These are phyloP conservation scores for Ustilago loliicola DNA, from an alignment of 1,284 basidiomycete species.

Conservation along the genomic window DNA sequence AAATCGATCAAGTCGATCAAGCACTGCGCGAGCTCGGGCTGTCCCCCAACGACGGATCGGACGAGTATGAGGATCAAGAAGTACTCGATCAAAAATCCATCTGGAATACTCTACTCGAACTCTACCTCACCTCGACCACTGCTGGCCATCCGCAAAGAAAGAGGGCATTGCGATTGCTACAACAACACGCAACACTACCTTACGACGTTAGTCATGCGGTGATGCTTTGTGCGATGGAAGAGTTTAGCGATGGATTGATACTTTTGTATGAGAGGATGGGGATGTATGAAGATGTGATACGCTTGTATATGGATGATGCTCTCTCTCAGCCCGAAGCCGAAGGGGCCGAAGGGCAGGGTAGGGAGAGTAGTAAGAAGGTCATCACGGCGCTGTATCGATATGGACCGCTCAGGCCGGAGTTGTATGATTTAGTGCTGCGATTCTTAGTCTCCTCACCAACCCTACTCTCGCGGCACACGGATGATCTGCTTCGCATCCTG, in stretches of 20 bases:
- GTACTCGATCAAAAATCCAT: slow-evolving; percentile 83
- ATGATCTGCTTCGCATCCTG: slow-evolving; percentile 78
- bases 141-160: slow-evolving; percentile 19
- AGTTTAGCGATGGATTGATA: slow-evolving; percentile 86
- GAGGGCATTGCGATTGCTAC: slow-evolving; percentile 56
- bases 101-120: slow-evolving; percentile 95
- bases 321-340: slow-evolving; percentile 33
- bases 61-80: slow-evolving; percentile 75
- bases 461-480: slow-evolving; percentile 78
- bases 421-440: slow-evolving; percentile 90
- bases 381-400: slow-evolving; percentile 81
- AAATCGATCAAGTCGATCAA: slow-evolving; percentile 27
- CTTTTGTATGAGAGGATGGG: slow-evolving; percentile 91
- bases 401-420: slow-evolving; percentile 78
- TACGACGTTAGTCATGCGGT: slow-evolving; percentile 92
- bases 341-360: slow-evolving; percentile 56
- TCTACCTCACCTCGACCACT: slow-evolving; percentile 80
- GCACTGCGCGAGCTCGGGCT: slow-evolving; percentile 35
- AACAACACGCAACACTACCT: slow-evolving; percentile 74
- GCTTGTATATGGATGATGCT: slow-evolving; percentile 84
- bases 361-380: slow-evolving; percentile 74
- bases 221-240: slow-evolving; percentile 87
- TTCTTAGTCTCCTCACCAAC: slow-evolving; percentile 82
- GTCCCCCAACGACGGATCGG: slow-evolving; percentile 21
- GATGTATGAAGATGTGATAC: slow-evolving; percentile 94